phyloP scores from a whole-genome alignment of 139 green algal genomes.

The Chlorella vulgaris region DNA sequence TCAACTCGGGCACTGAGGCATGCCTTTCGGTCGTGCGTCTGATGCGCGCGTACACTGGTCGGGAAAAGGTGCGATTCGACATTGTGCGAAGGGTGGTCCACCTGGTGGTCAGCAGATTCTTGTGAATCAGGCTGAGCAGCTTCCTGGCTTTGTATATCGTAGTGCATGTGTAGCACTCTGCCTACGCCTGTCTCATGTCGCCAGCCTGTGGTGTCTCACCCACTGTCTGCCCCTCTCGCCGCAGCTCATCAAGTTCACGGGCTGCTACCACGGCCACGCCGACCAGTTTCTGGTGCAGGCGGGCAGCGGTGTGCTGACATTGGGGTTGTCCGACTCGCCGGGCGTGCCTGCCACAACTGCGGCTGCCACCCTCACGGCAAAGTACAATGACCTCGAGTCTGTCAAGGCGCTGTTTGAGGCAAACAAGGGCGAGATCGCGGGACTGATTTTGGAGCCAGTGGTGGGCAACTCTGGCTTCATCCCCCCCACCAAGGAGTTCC shows the following conservation, averaged over 20 bases:
- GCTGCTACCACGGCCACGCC: slow-evolving; percentile 99
- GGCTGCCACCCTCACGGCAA: slow-evolving; percentile 71
- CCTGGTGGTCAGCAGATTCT: background rate
- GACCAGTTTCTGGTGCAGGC: slow-evolving; percentile 96
- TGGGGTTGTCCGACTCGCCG: slow-evolving; percentile 98
- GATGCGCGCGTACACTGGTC: slow-evolving; percentile 96
- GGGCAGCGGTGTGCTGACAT: slow-evolving; percentile 92
- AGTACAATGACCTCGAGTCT: slow-evolving; percentile 82
- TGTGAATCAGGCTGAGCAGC: background rate
- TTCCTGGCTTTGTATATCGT: too few relatives aligned
- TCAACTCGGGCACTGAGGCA: slow-evolving; percentile 96
- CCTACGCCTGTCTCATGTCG: too few relatives aligned
- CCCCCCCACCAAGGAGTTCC: slow-evolving; percentile 88
- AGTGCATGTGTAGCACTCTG: too few relatives aligned
- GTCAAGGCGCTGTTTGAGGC: slow-evolving; percentile 84
- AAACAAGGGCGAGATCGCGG: slow-evolving; percentile 97
- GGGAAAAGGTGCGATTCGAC: slow-evolving; percentile 91
- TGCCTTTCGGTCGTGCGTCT: slow-evolving; percentile 98
- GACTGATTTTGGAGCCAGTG: slow-evolving; percentile 98
- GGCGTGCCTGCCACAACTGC: slow-evolving; percentile 77
- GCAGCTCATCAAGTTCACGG: slow-evolving; percentile 96
- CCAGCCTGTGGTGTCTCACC: too few relatives aligned
- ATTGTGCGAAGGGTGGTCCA: background rate
- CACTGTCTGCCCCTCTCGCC: background rate
- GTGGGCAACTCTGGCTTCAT: slow-evolving; percentile 99